A percentile compares a stretch with the other conserved stretches of the same genome.
Evolutionary conservation across 2,329 filamentous ascomycete genomes (phyloP).

Genomic region (Trichoderma simmonsii): DNA sequence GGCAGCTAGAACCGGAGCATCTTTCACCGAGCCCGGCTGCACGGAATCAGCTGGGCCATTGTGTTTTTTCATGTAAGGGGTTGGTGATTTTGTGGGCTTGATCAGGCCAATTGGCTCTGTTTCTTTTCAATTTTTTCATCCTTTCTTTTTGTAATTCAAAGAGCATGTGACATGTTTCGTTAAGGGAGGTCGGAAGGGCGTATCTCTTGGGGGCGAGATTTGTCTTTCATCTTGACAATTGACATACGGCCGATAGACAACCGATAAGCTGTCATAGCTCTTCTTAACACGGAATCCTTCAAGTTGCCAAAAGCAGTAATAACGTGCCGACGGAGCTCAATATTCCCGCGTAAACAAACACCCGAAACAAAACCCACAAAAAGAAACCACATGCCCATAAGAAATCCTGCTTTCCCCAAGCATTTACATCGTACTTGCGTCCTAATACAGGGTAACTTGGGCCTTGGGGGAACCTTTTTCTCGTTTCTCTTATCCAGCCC

Average conservation of each 20-base stretch:
- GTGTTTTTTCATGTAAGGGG: not conserved
- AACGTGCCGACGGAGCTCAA: not conserved
- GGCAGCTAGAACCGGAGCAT: constrained; percentile 4
- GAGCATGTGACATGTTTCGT: not conserved
- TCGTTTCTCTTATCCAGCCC: not conserved
- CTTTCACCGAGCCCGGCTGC: constrained; percentile 9
- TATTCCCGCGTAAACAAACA: not conserved
- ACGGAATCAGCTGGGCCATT: not conserved
- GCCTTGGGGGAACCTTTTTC: not conserved
- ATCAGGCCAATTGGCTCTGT: not conserved
- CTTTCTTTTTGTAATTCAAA: not conserved
- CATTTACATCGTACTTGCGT: not conserved
- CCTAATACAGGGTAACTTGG: not conserved
- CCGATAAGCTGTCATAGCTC: not conserved
- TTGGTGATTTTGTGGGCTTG: not conserved
- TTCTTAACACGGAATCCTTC: not conserved
- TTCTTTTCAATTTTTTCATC: not conserved
- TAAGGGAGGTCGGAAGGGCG: not conserved
- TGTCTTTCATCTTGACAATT: not conserved
- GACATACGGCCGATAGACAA: not conserved
- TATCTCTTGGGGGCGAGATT: not conserved
- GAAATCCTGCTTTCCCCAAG: not conserved
- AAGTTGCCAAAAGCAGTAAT: not conserved
- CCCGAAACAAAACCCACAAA: not conserved
- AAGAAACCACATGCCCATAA: not conserved